A percentile compares a stretch with the other conserved stretches of the same genome.
These are phyloP conservation scores for Raffaelea arxii DNA, from an alignment of 2,329 filamentous ascomycete genomes.

Conservation along the genomic window DNA sequence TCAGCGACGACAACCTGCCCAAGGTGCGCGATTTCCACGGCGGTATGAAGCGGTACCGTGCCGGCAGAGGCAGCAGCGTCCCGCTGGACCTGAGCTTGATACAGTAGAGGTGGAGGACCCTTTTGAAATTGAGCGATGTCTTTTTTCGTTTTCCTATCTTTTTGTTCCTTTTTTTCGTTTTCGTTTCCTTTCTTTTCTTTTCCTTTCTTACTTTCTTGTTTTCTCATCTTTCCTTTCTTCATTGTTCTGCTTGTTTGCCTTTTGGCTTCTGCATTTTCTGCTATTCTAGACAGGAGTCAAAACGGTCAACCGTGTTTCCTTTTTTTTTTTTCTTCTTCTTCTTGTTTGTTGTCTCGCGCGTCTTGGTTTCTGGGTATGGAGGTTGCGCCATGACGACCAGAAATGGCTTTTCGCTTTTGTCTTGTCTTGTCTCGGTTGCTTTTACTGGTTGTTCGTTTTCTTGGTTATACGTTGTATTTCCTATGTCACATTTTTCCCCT, in stretches of 20 bases:
- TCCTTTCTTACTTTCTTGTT: neutral
- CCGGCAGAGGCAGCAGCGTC: constrained; percentile 87
- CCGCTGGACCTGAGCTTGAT: constrained; percentile 63
- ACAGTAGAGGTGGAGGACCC: neutral
- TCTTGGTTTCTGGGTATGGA: neutral
- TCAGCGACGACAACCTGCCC: constrained; percentile 70
- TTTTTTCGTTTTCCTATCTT: neutral
- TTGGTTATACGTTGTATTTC: neutral
- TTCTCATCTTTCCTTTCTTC: neutral
- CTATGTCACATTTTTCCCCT: neutral
- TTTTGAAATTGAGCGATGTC: neutral
- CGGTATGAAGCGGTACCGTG: constrained; percentile 70
- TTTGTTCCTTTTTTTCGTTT: neutral
- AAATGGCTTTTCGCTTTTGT: no score
- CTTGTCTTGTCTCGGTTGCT: neutral
- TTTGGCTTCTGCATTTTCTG: neutral
- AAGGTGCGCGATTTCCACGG: constrained; percentile 74
- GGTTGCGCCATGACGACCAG: no score
- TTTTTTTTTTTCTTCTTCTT: neutral
- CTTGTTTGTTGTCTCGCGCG: neutral
- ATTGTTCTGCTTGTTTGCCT: neutral
- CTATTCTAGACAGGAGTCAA: no score
- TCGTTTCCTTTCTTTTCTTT: neutral
- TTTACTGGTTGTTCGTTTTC: neutral
- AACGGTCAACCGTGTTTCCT: neutral